A percentile compares a stretch with the other conserved stretches of the same genome.
Evolutionary conservation across 495 filamentous ascomycete species (phyloP).

Genomic region (Penicillium cosmopolitanum): DNA sequence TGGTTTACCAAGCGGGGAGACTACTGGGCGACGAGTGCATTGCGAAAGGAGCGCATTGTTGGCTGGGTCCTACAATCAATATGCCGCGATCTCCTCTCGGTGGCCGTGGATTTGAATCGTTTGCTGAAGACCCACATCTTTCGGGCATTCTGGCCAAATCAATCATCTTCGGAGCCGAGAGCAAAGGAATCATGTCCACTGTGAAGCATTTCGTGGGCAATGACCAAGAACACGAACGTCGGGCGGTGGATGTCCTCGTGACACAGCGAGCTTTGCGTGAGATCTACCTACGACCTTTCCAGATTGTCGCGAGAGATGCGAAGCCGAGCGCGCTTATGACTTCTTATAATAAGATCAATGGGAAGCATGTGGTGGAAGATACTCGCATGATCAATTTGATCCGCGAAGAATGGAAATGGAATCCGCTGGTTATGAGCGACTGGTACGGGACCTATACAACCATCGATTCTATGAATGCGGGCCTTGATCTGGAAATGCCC

Average conservation of each 20-base stretch:
- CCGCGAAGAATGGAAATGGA: conserved; percentile 69
- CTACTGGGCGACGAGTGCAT: conserved; percentile 58
- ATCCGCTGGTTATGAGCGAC: conserved; percentile 45
- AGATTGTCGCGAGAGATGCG: conserved; percentile 64
- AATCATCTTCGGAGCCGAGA: conserved; percentile 67
- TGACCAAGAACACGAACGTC: conserved; percentile 69
- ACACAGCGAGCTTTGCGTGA: conserved; percentile 70
- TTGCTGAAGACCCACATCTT: conserved; percentile 74
- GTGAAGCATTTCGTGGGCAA: conserved; percentile 77
- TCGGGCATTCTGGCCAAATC: conserved; percentile 63
- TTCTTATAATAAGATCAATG: conserved; percentile 75
- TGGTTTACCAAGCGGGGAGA: conserved; percentile 57
- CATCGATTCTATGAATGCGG: conserved; percentile 60
- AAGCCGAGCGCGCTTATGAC: conserved; percentile 72
- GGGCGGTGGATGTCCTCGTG: conserved; percentile 62
- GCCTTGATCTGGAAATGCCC: conserved; percentile 74
- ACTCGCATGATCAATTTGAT: conserved; percentile 57
- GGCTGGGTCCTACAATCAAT: conserved; percentile 76
- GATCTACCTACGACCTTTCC: conserved; percentile 73
- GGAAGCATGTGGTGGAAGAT: conserved; percentile 66
- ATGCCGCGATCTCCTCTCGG: conserved; percentile 72
- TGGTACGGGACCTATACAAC: conserved; percentile 63
- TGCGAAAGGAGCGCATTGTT: conserved; percentile 64
- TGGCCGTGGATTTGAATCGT: conserved; percentile 72
- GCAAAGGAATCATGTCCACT: conserved; percentile 62